Evolutionary conservation across 2,329 filamentous ascomycete species (phyloP).

Genomic region (Trichoderma hamatum): DNA sequence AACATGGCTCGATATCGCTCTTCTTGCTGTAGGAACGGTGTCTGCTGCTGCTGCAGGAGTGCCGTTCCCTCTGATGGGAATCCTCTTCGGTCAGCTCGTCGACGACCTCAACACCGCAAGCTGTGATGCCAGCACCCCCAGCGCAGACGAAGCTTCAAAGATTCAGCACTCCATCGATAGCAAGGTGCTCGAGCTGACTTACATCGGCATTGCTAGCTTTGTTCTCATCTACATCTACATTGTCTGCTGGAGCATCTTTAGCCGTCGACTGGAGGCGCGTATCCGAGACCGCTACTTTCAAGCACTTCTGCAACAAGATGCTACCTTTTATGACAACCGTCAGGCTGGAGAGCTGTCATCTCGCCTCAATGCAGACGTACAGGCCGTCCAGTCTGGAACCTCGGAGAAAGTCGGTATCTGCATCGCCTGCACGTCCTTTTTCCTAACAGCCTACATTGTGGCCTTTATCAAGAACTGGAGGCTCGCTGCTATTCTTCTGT

Average conservation of each 20-base stretch:
- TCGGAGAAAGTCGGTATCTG: slow-evolving; percentile 72
- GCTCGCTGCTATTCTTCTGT: slow-evolving; percentile 66
- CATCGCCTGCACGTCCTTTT: slow-evolving; percentile 65
- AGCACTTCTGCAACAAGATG: slow-evolving; percentile 62
- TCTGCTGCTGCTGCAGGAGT: slow-evolving; percentile 61
- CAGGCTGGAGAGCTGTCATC: slow-evolving; percentile 65
- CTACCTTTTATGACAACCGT: slow-evolving; percentile 65
- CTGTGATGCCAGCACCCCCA: slow-evolving; percentile 44
- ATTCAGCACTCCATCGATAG: slow-evolving; percentile 52
- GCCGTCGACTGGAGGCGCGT: slow-evolving; percentile 64
- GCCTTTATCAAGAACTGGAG: slow-evolving; percentile 66
- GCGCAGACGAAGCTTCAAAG: slow-evolving; percentile 33
- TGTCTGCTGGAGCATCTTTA: slow-evolving; percentile 65
- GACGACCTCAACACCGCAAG: slow-evolving; percentile 62
- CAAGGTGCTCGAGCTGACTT: slow-evolving; percentile 64
- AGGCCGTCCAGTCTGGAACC: slow-evolving; percentile 67
- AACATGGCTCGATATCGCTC: slow-evolving; percentile 46
- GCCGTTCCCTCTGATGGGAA: slow-evolving; percentile 65
- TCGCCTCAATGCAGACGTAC: slow-evolving; percentile 66
- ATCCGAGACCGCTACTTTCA: slow-evolving; percentile 63
- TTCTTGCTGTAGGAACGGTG: slow-evolving; percentile 47
- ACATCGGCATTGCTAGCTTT: slow-evolving; percentile 66
- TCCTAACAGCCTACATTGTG: slow-evolving; percentile 67
- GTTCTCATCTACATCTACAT: slow-evolving; percentile 66
- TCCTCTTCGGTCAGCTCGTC: slow-evolving; percentile 66